phyloP scores from a whole-genome alignment of 2,329 filamentous ascomycete species.

The Aspergillus candidus region DNA sequence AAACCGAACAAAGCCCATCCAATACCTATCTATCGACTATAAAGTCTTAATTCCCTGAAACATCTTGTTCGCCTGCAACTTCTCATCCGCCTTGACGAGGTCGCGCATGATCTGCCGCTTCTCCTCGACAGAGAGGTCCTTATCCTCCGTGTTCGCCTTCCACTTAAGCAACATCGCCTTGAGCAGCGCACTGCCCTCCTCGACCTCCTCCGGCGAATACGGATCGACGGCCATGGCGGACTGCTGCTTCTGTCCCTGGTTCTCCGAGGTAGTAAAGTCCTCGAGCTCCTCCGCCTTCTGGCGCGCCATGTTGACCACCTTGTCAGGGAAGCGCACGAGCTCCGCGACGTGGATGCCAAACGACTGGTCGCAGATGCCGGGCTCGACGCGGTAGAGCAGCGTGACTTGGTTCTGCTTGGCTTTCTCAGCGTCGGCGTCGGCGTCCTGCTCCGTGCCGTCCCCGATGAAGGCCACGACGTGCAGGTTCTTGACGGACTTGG shows the following conservation, averaged over 20 bases:
- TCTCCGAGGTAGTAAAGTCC: slow-evolving; percentile 59
- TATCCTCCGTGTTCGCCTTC: slow-evolving; percentile 67
- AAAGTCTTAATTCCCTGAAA: slow-evolving; percentile 45
- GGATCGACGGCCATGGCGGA: slow-evolving; percentile 28
- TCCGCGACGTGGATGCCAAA: slow-evolving; percentile 99
- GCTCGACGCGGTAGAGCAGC: slow-evolving; percentile 91
- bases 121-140: slow-evolving; percentile 61
- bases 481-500: slow-evolving; percentile 76
- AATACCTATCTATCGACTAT: slow-evolving; percentile 16
- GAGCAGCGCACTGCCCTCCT: slow-evolving; percentile 76
- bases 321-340: slow-evolving; percentile 89
- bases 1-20: not conserved
- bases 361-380: slow-evolving; percentile 91
- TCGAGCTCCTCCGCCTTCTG: slow-evolving; percentile 97
- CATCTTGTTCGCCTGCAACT: slow-evolving; percentile 52
- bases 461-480: slow-evolving; percentile 93
- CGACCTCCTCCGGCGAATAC: slow-evolving; percentile 79
- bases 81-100: slow-evolving; percentile 67
- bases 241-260: slow-evolving; percentile 40
- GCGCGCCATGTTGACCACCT: slow-evolving; percentile 99
- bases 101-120: slow-evolving; percentile 74
- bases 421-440: slow-evolving; percentile 33
- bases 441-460: slow-evolving; percentile 44
- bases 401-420: slow-evolving; percentile 76
- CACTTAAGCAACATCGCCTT: slow-evolving; percentile 78